Evolutionary conservation across 371 early-diverging fungal species (phyloP), one percentile per base, ranked within the genome.

Genomic region (Coemansia linderi): DNA sequence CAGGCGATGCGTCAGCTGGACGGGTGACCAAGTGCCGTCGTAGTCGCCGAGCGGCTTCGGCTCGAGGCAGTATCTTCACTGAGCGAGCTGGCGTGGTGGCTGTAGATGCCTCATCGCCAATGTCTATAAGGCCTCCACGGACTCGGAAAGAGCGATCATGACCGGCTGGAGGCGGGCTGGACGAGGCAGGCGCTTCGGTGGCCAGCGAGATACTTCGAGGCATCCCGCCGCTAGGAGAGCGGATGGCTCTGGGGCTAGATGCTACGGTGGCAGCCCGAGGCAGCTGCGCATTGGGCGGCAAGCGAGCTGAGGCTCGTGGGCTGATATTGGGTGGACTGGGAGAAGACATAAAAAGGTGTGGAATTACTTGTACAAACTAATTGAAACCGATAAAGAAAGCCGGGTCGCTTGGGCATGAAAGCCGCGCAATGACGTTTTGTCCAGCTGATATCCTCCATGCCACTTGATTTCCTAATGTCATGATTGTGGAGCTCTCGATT

Each of bases 11-110:
- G 54, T 15, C 54, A 7, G 54, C 59, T 74, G 65, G 85, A 41
- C 81, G 85, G 73, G 81, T 86, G 68, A 90, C 90, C 65, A 90
- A 85, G 71, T 90, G 91, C 39, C 88, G 86, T 67, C 85, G 87
- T 29, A 90, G 87, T 36, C 89, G 87, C 70, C 86, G 86, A 36
- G 91, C 90, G 8, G 89, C 90, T 73, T 88, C 89, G 22, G 88
- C 88, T 15, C 86, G 86, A 8, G 90, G 85, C 29, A 90, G 63
- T 0, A 65, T 66, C 77, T 73, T 73, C 44, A 65, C 65, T 17
- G 77, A 61, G 44, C 69, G 62, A 7, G 46, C 17, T 5, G 61
- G 68, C 44, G 71, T 43, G 2, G 40, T 10, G 33, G 29, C 15
- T 24, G 33, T 19, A 19, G 41, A n/a, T 19, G 19, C 44, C 24